Percentiles rank a stretch among this genome's conserved stretches.
Evolutionary conservation across 768 basidiomycete genomes (phyloP).

Genomic region (Boletus patriciae): DNA sequence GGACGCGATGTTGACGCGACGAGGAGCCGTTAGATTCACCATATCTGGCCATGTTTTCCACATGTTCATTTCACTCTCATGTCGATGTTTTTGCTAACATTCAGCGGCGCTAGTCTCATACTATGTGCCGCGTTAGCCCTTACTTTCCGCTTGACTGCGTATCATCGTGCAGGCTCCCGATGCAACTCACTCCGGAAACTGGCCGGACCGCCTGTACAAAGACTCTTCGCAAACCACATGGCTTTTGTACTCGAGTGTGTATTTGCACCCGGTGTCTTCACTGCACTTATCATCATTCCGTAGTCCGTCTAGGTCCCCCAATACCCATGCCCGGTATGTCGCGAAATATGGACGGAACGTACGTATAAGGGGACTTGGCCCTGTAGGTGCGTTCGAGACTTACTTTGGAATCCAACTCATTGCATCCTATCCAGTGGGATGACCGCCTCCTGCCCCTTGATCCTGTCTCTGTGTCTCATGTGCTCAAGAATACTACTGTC

Average conservation of each 20-base stretch:
- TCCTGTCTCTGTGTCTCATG: slow-evolving; percentile 68
- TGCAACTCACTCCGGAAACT: slow-evolving; percentile 51
- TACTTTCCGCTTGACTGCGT: slow-evolving; percentile 22
- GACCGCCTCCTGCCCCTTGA: slow-evolving; percentile 80
- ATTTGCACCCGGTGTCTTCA: background rate
- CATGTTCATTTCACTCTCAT: background rate
- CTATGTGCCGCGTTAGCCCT: slow-evolving; percentile 11
- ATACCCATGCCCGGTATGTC: slow-evolving; percentile 52
- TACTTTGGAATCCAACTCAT: slow-evolving; percentile 12
- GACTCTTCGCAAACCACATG: slow-evolving; percentile 56
- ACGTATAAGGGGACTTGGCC: slow-evolving; percentile 64
- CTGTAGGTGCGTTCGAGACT: slow-evolving; percentile 47
- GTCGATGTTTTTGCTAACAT: background rate
- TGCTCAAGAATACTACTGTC: slow-evolving; percentile 66
- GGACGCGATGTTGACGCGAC: background rate
- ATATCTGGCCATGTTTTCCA: slow-evolving; percentile 8
- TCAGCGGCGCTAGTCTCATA: slow-evolving; percentile 6
- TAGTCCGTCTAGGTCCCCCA: slow-evolving; percentile 55
- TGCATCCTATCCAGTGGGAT: slow-evolving; percentile 55
- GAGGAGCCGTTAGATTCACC: too few relatives aligned
- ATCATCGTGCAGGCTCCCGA: slow-evolving; percentile 27
- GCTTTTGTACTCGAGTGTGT: slow-evolving; percentile 58
- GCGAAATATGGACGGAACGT: slow-evolving; percentile 67
- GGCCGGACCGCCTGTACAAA: slow-evolving; percentile 57
- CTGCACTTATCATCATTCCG: background rate